Evolutionary conservation across 208 protist species (phyloP), one percentile per base, ranked within the genome.

Genomic region (Acanthamoeba divionensis): DNA sequence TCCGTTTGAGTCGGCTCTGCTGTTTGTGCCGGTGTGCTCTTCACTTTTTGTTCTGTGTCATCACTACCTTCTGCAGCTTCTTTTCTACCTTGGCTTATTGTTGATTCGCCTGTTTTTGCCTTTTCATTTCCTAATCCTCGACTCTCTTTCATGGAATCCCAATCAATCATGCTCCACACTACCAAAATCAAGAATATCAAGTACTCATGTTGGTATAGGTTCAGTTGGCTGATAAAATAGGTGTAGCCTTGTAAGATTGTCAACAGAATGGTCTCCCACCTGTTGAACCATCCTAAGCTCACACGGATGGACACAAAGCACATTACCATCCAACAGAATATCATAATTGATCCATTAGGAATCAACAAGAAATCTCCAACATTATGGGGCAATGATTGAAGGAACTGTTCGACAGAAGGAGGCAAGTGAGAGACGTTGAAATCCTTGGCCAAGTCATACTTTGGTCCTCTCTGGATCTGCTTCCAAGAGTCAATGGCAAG

Each of bases 161-260:
- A 80, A 50, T 80, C 71, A 29, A 80, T 50, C 10, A 50, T 44
- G 47, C 71, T 62, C 71, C 71, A 80, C 7, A 80, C 41, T 13
- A 80, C 12, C 48, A 57, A 26, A 12, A 80, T 26, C 6, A 80
- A 2, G 38, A 50, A 18, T 10, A 80, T 24, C 48, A 80, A 50
- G 26, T 80, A 50, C 47, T 80, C 71, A 50, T 80, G 71, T 50
- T 80, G 71, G 26, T 60, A 80, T n/a, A 80, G 71, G 71, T 80
- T 80, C 26, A 80, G 71, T 29, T 80, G 71, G n/a, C 48, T 62
- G 31, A 50, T 45, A 50, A 62, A 80, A n/a, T 80, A 80, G 71
- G 54, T 44, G 24, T 80, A 80, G 7, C 3, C 29, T 24, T 80
- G 71, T 18, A 80, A 33, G 47, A 9, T 26, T 44, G 45, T 50